Conservation (phyloP, 2,329 filamentous ascomycete genomes). For the Cytospora paraplurivora region DNA sequence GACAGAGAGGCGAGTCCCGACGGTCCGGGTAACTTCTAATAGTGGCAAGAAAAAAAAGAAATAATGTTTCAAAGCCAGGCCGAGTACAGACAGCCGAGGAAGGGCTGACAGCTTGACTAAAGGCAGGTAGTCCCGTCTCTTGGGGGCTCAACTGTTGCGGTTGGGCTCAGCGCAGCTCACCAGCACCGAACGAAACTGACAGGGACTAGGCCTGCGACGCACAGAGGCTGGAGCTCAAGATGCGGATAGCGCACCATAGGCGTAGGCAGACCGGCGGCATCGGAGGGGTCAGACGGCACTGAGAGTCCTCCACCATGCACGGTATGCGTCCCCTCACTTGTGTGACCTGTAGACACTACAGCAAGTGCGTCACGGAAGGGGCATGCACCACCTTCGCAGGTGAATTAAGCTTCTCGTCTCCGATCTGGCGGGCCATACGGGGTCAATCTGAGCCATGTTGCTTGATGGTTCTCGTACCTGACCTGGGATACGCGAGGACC, state of each 20-base stretch:
- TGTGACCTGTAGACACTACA: constrained; percentile 17
- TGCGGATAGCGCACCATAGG: too few relatives aligned
- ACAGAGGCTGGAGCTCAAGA: constrained; percentile 16
- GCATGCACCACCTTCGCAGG: constrained; percentile 7
- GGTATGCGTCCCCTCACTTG: constrained; percentile 25
- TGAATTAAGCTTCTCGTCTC: constrained; percentile 19
- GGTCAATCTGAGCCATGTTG: constrained; percentile 2
- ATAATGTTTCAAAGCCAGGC: neutral
- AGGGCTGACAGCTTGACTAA: constrained; percentile 5
- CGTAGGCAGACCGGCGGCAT: constrained; percentile 12
- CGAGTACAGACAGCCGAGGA: neutral
- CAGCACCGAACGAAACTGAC: constrained; percentile 11
- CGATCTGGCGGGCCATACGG: constrained; percentile 20
- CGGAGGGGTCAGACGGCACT: neutral
- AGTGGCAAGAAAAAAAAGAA: neutral
- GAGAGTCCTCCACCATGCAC: constrained; percentile 7
- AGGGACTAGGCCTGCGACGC: constrained; percentile 17
- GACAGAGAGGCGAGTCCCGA: constrained; percentile 3
- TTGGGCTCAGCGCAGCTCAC: constrained; percentile 5
- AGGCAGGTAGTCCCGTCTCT: neutral
- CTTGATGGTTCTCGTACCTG: constrained; percentile 5
- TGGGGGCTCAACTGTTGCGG: neutral
- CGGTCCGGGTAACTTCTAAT: constrained; percentile 4
- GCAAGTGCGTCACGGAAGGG: constrained; percentile 10
- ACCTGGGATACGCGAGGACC: constrained; percentile 4